Evolutionary conservation across 2,329 filamentous ascomycete genomes (phyloP).

Genomic region (Aspergillus piperis): DNA sequence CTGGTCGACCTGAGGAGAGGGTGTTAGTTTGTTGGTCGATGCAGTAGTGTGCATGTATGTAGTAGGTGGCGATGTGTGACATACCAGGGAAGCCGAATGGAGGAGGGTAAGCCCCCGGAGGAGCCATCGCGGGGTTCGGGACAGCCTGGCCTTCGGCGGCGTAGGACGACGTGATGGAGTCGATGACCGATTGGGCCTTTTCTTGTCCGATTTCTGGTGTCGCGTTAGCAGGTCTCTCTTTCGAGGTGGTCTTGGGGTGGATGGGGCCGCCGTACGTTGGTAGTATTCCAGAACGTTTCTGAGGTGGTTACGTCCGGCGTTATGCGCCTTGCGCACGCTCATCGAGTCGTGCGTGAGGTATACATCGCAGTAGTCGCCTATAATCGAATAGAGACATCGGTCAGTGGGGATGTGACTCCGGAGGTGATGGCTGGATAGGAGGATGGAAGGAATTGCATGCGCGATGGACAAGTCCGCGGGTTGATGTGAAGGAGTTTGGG

Average conservation of each 20-base stretch:
- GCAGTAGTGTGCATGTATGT: not conserved
- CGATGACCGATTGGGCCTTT: slow-evolving; percentile 97
- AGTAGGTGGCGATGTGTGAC: slow-evolving; percentile 14
- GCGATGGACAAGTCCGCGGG: not conserved
- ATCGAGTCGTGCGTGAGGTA: slow-evolving; percentile 99
- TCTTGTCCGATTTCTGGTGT: slow-evolving; percentile 88
- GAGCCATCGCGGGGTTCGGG: slow-evolving; percentile 81
- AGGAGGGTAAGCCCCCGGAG: slow-evolving; percentile 50
- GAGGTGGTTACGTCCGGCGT: slow-evolving; percentile 92
- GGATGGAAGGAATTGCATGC: not conserved
- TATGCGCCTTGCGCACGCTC: slow-evolving; percentile 99
- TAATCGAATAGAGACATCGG: slow-evolving; percentile 6
- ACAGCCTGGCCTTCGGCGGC: slow-evolving; percentile 87
- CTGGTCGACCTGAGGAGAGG: slow-evolving; percentile 31
- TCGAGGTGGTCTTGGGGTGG: not conserved
- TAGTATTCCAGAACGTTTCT: slow-evolving; percentile 99
- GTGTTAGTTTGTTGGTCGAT: not conserved
- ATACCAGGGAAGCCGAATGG: slow-evolving; percentile 66
- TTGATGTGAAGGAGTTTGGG: not conserved
- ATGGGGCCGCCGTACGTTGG: slow-evolving; percentile 64
- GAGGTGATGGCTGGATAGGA: not conserved
- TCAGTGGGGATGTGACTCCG: slow-evolving; percentile 5
- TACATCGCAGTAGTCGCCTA: slow-evolving; percentile 97
- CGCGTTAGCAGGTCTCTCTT: not conserved
- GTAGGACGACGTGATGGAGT: slow-evolving; percentile 95